Conservation (phyloP, 2,329 filamentous ascomycete genomes). For the Phialophora verrucosa region DNA sequence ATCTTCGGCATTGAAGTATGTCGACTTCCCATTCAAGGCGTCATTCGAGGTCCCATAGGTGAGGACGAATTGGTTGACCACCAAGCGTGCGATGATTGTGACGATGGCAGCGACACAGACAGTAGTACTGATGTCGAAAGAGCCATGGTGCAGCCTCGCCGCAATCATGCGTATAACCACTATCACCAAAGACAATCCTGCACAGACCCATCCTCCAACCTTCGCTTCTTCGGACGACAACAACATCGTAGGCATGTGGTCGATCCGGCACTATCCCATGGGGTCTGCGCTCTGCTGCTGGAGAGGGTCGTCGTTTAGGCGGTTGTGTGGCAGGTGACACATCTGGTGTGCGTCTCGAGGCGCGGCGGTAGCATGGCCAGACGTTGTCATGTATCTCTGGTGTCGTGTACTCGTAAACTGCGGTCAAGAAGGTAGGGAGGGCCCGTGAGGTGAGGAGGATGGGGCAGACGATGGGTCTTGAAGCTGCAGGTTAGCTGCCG, state of each 20-base stretch:
- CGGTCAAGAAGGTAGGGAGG: conserved; percentile 4
- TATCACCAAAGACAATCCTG: conserved; percentile 29
- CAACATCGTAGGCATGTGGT: conserved; percentile 21
- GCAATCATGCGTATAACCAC: conserved; percentile 28
- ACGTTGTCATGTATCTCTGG: background rate
- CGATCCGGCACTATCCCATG: background rate
- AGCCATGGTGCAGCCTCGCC: conserved; percentile 27
- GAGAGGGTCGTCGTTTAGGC: background rate
- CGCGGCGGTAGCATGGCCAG: conserved; percentile 3
- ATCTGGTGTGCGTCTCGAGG: background rate
- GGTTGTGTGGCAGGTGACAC: background rate
- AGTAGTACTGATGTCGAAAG: conserved; percentile 28
- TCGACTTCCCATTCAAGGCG: conserved; percentile 26
- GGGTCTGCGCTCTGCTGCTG: background rate
- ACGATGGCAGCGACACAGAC: conserved; percentile 28
- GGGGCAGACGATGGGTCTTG: conserved; percentile 4
- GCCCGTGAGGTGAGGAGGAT: background rate
- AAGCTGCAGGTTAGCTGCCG: background rate
- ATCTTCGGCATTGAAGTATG: conserved; percentile 35
- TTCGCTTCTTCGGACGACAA: conserved; percentile 29
- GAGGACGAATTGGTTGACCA: conserved; percentile 32
- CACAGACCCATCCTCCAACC: conserved; percentile 29
- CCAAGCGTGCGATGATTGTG: conserved; percentile 24
- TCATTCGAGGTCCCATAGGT: conserved; percentile 33
- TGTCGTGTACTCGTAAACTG: conserved; percentile 7